A percentile compares a stretch with the other conserved stretches of the same genome.
Conservation (phyloP, 495 filamentous ascomycete genomes). For the Gamarada debralockiae region DNA sequence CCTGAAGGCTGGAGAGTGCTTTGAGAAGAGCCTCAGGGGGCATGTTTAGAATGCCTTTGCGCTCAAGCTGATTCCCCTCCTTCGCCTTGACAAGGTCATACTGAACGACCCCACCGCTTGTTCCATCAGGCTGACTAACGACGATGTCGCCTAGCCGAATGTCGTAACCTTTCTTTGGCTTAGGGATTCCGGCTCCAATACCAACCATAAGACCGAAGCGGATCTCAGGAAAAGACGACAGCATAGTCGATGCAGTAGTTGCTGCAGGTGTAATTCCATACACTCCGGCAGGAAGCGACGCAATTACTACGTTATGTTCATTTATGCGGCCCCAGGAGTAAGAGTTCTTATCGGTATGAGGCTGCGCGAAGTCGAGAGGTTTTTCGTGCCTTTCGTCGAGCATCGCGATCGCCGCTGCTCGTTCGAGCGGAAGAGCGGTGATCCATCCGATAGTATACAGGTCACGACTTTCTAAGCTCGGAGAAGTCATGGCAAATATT, state of each 20-base stretch:
- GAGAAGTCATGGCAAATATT: too few species aligned
- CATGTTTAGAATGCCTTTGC: constrained; percentile 11
- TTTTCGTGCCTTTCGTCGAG: constrained; percentile 33
- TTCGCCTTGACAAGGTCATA: constrained; percentile 31
- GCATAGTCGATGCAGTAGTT: not conserved
- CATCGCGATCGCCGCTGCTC: constrained; percentile 37
- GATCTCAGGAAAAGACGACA: not conserved
- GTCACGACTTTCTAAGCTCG: not conserved
- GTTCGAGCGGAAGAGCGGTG: constrained; percentile 40
- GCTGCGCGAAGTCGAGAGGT: not conserved
- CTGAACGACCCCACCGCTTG: constrained; percentile 31
- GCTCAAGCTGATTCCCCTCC: not conserved
- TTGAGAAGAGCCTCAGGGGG: constrained; percentile 26
- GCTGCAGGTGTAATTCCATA: not conserved
- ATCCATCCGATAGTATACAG: constrained; percentile 45
- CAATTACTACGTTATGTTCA: constrained; percentile 32
- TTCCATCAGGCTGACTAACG: constrained; percentile 16
- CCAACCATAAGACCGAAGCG: constrained; percentile 3
- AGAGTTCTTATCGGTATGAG: constrained; percentile 24
- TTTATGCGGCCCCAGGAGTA: constrained; percentile 33
- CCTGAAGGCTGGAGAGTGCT: constrained; percentile 23
- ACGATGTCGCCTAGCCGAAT: constrained; percentile 13
- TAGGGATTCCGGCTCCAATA: constrained; percentile 1
- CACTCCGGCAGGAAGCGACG: constrained; percentile 19
- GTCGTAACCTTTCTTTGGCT: constrained; percentile 2